Percentiles rank a stretch among this genome's conserved stretches.
Conservation (phyloP, 108 stramenopile species). For the Nannochloropsis oceanica region DNA sequence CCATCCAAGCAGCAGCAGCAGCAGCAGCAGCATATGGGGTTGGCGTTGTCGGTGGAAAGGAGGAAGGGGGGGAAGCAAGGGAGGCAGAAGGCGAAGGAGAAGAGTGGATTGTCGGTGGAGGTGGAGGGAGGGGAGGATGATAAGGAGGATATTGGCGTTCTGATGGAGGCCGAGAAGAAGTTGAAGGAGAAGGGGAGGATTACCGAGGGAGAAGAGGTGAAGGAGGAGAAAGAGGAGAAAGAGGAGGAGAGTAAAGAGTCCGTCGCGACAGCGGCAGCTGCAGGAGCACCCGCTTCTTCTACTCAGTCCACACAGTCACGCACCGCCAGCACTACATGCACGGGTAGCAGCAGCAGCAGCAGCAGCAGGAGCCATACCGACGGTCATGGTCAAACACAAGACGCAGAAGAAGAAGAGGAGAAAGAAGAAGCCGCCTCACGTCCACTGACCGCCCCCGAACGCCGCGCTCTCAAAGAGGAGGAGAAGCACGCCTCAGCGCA, state of each 20-base stretch:
- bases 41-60: neutral
- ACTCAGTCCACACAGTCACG: neutral
- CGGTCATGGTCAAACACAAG: no score
- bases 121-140: neutral
- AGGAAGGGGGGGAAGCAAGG: neutral
- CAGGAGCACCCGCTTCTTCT: neutral
- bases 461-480: neutral
- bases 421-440: no score
- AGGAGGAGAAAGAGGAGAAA: neutral
- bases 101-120: neutral
- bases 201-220: neutral
- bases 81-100: no score
- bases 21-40: no score
- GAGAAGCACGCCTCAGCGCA: constrained; percentile 9
- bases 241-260: neutral
- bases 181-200: neutral
- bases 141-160: neutral
- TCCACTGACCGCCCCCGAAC: no score
- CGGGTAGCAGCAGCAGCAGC: no score
- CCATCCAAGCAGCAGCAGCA: no score
- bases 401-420: neutral
- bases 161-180: neutral
- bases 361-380: no score
- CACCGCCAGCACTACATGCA: no score
- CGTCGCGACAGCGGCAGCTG: neutral